Evolutionary conservation across 108 stramenopile species (phyloP), one percentile per base, ranked within the genome.

Genomic region (Nitzschia inconspicua): DNA sequence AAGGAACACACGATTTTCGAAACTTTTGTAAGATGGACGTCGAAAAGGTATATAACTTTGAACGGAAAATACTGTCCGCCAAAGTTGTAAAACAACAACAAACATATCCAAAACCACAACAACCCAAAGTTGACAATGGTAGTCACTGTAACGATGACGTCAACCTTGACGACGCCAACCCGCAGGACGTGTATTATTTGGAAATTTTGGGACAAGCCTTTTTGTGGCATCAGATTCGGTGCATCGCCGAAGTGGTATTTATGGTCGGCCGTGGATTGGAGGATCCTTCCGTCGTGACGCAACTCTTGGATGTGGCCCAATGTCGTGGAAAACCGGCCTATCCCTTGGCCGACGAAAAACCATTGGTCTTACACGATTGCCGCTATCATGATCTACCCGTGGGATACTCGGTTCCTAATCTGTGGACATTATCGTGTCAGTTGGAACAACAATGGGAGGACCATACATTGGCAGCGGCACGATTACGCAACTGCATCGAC

Each of bases 1-100:
- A 94, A 19, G 99, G 99, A 20, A 62, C 77, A 30, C 95, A 97
- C 68, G 99, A 99, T 73, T 98, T 98, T 72, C 86, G 99, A 13
- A 98, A 99, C 68, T 80, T 99, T 40, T 97, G 96, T 70, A 99
- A 99, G 68, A 96, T 98, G 89, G 92, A 99, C 72, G 87, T 85
- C 19, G 89, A 89, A 59, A 82, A 94, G 35, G 95, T 96, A 7
- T 84, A 80, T 56, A 96, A 96, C 63, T 96, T 94, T 77, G 82
- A 85, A 66, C 75, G 94, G 41, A 37, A 66, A n/a, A 68, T 95
- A 44, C 50, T 88, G 39, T 22, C 57, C 10, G 88, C 81, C 19
- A 65, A 72, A 53, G 42, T 94, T 4, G 63, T 84, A 7, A 61
- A 54, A 37, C 39, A 73, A 4, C 49, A 71, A 26, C 56, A 63